Evolutionary conservation across 2,329 filamentous ascomycete genomes (phyloP), one percentile per base, ranked within the genome.

Genomic region (Colletotrichum trifolii): DNA sequence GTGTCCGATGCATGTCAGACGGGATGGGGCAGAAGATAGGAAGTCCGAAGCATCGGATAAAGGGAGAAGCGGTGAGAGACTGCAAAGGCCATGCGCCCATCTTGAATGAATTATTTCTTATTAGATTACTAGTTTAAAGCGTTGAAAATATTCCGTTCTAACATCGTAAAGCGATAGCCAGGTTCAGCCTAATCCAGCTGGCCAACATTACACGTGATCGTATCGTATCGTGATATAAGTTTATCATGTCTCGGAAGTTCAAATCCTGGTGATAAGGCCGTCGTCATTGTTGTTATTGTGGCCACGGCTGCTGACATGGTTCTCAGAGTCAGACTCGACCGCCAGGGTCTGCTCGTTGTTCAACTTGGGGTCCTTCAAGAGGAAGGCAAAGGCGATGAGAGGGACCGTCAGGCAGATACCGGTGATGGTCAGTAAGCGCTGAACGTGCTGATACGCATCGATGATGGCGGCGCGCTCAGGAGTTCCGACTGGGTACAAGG

Each of bases 361-460:
- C 54, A 84, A 76, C 71, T 77, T 79, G 42, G 81, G 81, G 71
- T 84, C 83, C 58, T 81, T 77, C 61, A 83, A 71, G 58, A 72
- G 70, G 9, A 78, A 43, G 2, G 81, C 78, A 54, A 84, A 82
- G 1, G 63, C 76, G 36, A 85, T 82, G 25, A 84, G 77, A 33
- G 82, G 82, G 36, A 84, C 75, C 54, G 79, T 82, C 35, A 85
- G 73, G 62, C 80, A 82, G 69, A 85, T 81, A 39, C 83, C 83
- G 4, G 79, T 80, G 60, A 85, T 83, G 56, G 76, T 78, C 9
- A 85, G 76, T 38, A 83, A 71, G 7, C 78, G 76, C 76, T 85
- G 82, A 0, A 81, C 77, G 48, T 82, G 73, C 70, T 82, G 77
- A 69, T 85, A 85, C 4, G 81, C 74, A 8, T 71, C 69, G 61